Conservation (phyloP, 2,329 filamentous ascomycete species). For the Eutypa lata region DNA sequence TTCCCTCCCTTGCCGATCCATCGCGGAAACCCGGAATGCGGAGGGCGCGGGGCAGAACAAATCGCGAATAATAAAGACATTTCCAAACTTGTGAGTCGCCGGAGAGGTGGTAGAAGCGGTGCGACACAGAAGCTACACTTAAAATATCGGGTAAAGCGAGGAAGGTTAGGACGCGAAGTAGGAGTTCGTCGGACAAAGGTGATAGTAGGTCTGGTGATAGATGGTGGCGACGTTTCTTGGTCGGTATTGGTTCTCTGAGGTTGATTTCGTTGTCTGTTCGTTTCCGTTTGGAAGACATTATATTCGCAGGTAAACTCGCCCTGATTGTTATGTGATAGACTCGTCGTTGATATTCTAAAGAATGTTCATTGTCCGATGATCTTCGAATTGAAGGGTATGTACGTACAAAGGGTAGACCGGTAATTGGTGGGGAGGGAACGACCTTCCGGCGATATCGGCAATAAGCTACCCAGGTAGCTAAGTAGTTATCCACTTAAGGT, state of each 20-base stretch:
- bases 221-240: slow-evolving; percentile 41
- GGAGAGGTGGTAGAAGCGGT: slow-evolving; percentile 68
- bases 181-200: slow-evolving; percentile 78
- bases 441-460: no score
- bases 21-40: slow-evolving; percentile 65
- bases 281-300: slow-evolving; percentile 21
- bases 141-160: slow-evolving; percentile 69
- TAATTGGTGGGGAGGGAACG: no score
- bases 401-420: no score
- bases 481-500: no score
- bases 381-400: no score
- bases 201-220: slow-evolving; percentile 60
- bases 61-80: slow-evolving; percentile 79
- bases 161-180: slow-evolving; percentile 78
- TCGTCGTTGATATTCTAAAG: no score
- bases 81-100: slow-evolving; percentile 90
- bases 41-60: slow-evolving; percentile 77
- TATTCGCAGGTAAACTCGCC: background rate
- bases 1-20: slow-evolving; percentile 29
- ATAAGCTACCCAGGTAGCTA: no score
- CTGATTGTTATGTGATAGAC: no score
- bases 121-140: slow-evolving; percentile 63
- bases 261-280: slow-evolving; percentile 14
- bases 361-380: no score
- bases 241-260: slow-evolving; percentile 10